Base-by-base conservation (phyloP, 345 rosid genomes). In the Nasturtium officinale region DNA sequence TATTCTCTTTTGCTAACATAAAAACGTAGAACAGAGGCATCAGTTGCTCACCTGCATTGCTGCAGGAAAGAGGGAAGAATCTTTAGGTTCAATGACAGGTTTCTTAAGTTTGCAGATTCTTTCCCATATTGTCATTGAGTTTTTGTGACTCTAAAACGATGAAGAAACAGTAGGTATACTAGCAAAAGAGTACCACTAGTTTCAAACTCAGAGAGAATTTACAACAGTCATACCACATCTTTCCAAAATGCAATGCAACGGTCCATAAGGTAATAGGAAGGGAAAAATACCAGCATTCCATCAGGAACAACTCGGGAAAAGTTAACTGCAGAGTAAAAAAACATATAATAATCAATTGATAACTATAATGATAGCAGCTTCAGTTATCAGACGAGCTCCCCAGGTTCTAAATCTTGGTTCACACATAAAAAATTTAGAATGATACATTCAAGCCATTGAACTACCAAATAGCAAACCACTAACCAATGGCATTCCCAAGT, bases 401-500 rank as follows among this genome's bases (percentile, higher is more conserved):
- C 69, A 72, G 28, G 61, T 62, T 61, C 23, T 21, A 45, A 40
- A 63, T 20, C 66, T 47, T 52, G 7, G 40, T 47, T 28, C 42
- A 77, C 51, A 52, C 43, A 43, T 9, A 48, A 57, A 38, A 64
- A 16, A 71, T 12, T 67, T 48, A 71, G 10, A 67, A 57, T 61
- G 25, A 66, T 58, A 40, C 75, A 52, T 56, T 62, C 25, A 67
- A 32, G 59, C 51, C 29, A 77, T 57, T 74, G 58, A 46, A 64
- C 40, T 54, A 63, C n/a, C 54, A 63, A 70, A 54, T 42, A 56
- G 25, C 43, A 77, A 70, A 18, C 32, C 53, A 79, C 93, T 65
- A 82, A 95, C 99, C 97, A 72, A 95, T 90, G 75, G 96, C 96
- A 84, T 91, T 91, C 28, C 96, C 97, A 66, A 95, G 96, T 73